Conservation (phyloP, 2,329 filamentous ascomycete species). For the Purpureocillium takamizusanense region DNA sequence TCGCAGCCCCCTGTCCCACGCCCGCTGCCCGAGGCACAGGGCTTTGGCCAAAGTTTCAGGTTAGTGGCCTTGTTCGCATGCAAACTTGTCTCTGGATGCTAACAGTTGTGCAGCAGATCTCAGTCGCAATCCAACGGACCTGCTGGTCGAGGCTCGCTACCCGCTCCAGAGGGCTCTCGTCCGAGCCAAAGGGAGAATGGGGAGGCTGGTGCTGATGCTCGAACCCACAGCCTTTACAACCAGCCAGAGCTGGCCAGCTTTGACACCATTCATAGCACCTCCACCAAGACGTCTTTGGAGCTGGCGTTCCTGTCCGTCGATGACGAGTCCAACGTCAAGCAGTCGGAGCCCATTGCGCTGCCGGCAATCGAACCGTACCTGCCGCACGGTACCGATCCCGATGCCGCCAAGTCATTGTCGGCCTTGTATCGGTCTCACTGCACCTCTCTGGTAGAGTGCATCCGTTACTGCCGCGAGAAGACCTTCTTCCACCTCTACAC, state of each 20-base stretch:
- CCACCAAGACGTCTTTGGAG: constrained; percentile 47
- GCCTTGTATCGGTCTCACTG: constrained; percentile 91
- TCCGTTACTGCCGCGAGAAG: constrained; percentile 93
- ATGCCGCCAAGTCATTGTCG: constrained; percentile 75
- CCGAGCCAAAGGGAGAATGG: too few species aligned
- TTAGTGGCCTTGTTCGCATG: constrained; percentile 14
- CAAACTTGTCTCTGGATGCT: constrained; percentile 5
- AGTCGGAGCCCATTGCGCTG: constrained; percentile 66
- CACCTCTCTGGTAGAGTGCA: constrained; percentile 89
- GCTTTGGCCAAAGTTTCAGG: constrained; percentile 41
- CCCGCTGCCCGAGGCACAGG: constrained; percentile 37
- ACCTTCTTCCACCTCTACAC: constrained; percentile 92
- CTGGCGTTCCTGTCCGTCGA: constrained; percentile 53
- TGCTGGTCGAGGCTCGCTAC: constrained; percentile 14
- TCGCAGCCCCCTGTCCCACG: constrained; percentile 35
- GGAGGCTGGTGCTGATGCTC: too few species aligned
- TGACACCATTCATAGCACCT: constrained; percentile 48
- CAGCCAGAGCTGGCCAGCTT: constrained; percentile 46
- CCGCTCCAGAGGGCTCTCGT: constrained; percentile 16
- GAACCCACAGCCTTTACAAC: constrained; percentile 44
- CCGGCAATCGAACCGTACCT: constrained; percentile 80
- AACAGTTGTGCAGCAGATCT: constrained; percentile 19
- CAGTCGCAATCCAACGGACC: constrained; percentile 21
- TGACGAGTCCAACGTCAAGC: constrained; percentile 38
- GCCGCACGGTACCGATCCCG: constrained; percentile 71